Evolutionary conservation across 495 filamentous ascomycete genomes (phyloP).

Genomic region (Darksidea phi): DNA sequence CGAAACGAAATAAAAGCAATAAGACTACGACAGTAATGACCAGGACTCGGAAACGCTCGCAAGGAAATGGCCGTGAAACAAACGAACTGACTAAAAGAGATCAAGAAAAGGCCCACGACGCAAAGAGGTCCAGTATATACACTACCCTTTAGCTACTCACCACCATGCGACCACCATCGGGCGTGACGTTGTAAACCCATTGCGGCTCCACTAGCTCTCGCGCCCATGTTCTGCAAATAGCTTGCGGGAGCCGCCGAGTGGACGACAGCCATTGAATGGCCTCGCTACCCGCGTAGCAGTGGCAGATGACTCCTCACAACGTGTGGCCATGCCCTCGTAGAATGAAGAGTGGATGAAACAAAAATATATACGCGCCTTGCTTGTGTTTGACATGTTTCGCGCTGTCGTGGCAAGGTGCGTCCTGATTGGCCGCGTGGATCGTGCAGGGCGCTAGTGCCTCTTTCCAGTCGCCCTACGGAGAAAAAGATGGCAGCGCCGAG

Average conservation of each 20-base stretch:
- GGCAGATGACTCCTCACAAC: conserved; percentile 26
- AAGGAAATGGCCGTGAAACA: conserved; percentile 2
- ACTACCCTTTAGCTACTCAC: conserved; percentile 14
- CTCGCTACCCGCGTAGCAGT: conserved; percentile 28
- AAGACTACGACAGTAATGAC: neutral
- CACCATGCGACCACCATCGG: conserved; percentile 1
- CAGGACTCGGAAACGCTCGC: neutral
- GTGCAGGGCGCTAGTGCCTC: conserved; percentile 12
- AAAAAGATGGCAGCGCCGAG: conserved; percentile 1
- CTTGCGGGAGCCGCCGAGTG: conserved; percentile 22
- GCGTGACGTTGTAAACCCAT: neutral
- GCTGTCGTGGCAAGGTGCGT: neutral
- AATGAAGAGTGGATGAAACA: conserved; percentile 22
- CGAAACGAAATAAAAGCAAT: neutral
- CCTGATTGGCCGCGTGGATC: conserved; percentile 23
- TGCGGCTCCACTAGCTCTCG: conserved; percentile 1
- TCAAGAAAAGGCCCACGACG: neutral
- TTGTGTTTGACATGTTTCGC: conserved; percentile 11
- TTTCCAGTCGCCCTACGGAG: neutral
- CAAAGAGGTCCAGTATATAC: conserved; percentile 12
- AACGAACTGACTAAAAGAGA: neutral
- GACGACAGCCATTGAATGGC: conserved; percentile 19
- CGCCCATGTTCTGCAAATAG: conserved; percentile 32
- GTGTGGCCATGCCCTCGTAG: conserved; percentile 28
- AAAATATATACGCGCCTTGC: conserved; percentile 5